phyloP scores from a whole-genome alignment of 2,329 filamentous ascomycete genomes.

The Colletotrichum truncatum region DNA sequence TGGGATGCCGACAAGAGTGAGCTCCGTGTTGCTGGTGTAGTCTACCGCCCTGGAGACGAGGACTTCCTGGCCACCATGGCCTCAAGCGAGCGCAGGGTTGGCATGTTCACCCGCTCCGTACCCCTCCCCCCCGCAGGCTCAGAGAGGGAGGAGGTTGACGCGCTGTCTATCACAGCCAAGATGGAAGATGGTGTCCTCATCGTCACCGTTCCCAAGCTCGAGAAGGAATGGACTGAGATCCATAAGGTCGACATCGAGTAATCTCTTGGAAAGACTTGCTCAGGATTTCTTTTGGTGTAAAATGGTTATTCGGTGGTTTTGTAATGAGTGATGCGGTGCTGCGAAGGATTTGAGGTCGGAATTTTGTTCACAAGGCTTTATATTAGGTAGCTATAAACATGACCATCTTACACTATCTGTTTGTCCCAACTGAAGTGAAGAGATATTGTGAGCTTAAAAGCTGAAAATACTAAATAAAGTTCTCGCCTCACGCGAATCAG shows the following conservation, averaged over 20 bases:
- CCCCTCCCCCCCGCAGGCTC: constrained; percentile 57
- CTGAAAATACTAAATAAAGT: too few species aligned
- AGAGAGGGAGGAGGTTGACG: constrained; percentile 69
- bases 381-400: background rate
- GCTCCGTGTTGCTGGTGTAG: constrained; percentile 75
- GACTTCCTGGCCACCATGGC: constrained; percentile 69
- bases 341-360: background rate
- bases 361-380: background rate
- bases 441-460: too few species aligned
- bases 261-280: background rate
- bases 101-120: constrained; percentile 78
- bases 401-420: background rate
- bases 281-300: background rate
- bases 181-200: constrained; percentile 82
- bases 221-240: constrained; percentile 72
- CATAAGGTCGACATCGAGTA: constrained; percentile 67
- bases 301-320: background rate
- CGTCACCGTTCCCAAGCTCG: constrained; percentile 79
- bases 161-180: constrained; percentile 74
- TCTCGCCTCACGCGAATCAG: too few species aligned
- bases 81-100: constrained; percentile 75
- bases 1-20: constrained; percentile 76
- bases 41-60: constrained; percentile 78
- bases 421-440: too few species aligned
- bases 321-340: background rate